These are phyloP conservation scores for Colletotrichum musae DNA, from an alignment of 2,329 filamentous ascomycete species.

Conservation along the genomic window DNA sequence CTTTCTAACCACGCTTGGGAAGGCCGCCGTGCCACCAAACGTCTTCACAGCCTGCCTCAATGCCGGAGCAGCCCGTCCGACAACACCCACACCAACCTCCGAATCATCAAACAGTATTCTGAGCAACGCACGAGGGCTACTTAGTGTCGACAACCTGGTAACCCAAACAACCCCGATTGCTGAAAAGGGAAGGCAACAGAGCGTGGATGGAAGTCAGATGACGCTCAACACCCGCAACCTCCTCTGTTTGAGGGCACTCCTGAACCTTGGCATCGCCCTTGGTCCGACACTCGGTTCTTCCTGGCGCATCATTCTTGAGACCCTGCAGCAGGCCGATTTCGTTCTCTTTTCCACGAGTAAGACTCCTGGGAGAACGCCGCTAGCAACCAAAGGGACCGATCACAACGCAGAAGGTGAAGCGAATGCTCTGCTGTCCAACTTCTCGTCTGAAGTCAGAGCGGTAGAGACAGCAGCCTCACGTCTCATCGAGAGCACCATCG, in stretches of 20 bases:
- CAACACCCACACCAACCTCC: slow-evolving; percentile 56
- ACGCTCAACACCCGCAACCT: slow-evolving; percentile 90
- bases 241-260: slow-evolving; percentile 87
- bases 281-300: slow-evolving; percentile 88
- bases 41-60: slow-evolving; percentile 74
- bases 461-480: slow-evolving; percentile 90
- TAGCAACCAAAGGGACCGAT: slow-evolving; percentile 62
- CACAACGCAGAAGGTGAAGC: slow-evolving; percentile 66
- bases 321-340: slow-evolving; percentile 92
- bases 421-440: slow-evolving; percentile 71
- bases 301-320: slow-evolving; percentile 94
- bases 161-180: slow-evolving; percentile 68
- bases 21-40: slow-evolving; percentile 91
- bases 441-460: slow-evolving; percentile 85
- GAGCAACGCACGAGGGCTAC: slow-evolving; percentile 78
- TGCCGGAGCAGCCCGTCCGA: slow-evolving; percentile 59
- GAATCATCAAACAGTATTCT: slow-evolving; percentile 67
- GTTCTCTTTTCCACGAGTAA: slow-evolving; percentile 79
- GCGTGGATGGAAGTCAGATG: slow-evolving; percentile 66
- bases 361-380: slow-evolving; percentile 65
- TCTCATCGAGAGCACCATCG: slow-evolving; percentile 90
- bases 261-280: slow-evolving; percentile 96
- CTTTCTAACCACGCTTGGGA: slow-evolving; percentile 93
- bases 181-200: slow-evolving; percentile 73
- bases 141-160: slow-evolving; percentile 81